These are phyloP conservation scores for Calonectria fujianensis DNA, from an alignment of 2,329 filamentous ascomycete species.

Conservation along the genomic window DNA sequence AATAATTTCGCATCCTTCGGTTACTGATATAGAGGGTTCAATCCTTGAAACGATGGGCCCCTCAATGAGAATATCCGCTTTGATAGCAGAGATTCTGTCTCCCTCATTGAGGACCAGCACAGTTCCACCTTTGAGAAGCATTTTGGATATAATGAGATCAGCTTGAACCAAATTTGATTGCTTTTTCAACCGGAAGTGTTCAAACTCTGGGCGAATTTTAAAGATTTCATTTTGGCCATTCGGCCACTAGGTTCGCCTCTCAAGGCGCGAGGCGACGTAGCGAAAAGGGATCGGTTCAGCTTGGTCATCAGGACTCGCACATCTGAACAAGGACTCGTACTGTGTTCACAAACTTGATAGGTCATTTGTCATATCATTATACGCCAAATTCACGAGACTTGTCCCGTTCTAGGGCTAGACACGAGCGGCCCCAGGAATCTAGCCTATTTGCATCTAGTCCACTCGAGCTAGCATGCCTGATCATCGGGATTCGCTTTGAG, in stretches of 20 bases:
- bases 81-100: background rate
- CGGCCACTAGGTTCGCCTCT: background rate
- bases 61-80: background rate
- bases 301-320: background rate
- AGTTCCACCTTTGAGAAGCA: background rate
- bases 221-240: background rate
- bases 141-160: background rate
- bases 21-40: background rate
- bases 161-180: background rate
- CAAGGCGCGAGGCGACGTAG: background rate
- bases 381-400: background rate
- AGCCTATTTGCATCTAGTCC: background rate
- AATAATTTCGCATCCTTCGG: background rate
- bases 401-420: background rate
- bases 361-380: background rate
- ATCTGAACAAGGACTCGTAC: background rate
- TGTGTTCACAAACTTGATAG: background rate
- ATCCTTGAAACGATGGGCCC: background rate
- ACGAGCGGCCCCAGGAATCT: background rate
- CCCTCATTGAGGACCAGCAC: background rate
- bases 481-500: background rate
- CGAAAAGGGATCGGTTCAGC: background rate
- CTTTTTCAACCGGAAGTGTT: background rate
- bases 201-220: background rate
- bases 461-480: background rate